Evolutionary conservation across 1,139 yeast species (phyloP), one percentile per base, ranked within the genome.

Genomic region (Sugiyamaella grinbergsii): DNA sequence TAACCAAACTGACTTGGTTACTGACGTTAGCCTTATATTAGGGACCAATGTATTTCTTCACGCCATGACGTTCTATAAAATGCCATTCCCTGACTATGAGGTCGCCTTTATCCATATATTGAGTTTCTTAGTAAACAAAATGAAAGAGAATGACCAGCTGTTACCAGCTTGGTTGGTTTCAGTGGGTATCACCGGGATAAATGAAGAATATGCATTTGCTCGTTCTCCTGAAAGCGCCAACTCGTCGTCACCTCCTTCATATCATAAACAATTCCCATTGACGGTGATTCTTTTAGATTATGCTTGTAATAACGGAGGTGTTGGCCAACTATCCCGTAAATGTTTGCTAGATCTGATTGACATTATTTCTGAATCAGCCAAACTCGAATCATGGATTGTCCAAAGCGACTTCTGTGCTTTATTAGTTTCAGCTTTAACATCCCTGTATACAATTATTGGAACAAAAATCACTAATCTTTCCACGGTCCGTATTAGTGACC

Each of bases 371-470:
- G 46, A 51, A 4, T 58, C 59, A 2, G 51, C 58, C 5, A 49
- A 47, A 15, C 56, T 66, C 11, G 67, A 61, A 38, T 34, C 48
- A 5, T 64, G 69, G 69, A 55, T 66, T 5, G 34, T 62, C 2
- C 52, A 58, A 20, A 61, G 68, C 34, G 68, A 65, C 43, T 50
- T 66, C 48, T 64, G 65, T 8, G 61, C 67, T 3, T 48, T 64
- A 32, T 54, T 67, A 54, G 68, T 66, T 0, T 65, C 68, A 2
- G 68, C 69, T 2, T 54, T 67, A 8, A 67, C 69, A 13, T 70
- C 71, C 1, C 42, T 67, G 31, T 67, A 62, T 42, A 60, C 66
- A 24, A 67, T 62, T 41, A 50, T 64, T 16, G 52, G 49, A 13
- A 40, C 54, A 28, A 51, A 55, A 18, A 43, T 11, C 33, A 16